These are phyloP conservation scores for Dacryopinax spathularia DNA, from an alignment of 768 basidiomycete species.

Conservation along the genomic window DNA sequence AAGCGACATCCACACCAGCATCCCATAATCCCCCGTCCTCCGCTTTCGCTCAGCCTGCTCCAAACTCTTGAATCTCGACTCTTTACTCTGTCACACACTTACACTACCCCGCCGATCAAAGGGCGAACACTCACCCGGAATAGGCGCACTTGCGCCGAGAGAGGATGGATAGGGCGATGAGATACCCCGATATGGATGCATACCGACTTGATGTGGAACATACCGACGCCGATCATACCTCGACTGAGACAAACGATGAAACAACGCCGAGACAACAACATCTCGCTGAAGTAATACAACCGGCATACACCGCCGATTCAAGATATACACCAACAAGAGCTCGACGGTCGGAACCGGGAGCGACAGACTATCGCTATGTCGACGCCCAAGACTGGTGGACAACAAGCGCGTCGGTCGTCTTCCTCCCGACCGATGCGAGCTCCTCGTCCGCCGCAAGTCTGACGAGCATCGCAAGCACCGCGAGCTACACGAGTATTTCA, in stretches of 20 bases:
- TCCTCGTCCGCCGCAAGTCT: not conserved
- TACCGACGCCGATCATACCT: not conserved
- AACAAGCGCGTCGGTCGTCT: not conserved
- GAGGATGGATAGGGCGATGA: not conserved
- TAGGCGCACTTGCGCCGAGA: not conserved
- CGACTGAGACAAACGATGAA: not conserved
- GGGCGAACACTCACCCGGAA: not conserved
- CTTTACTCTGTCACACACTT: no score
- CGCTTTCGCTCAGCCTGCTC: no score
- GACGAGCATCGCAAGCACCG: not conserved
- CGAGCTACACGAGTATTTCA: not conserved
- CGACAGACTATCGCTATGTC: no score
- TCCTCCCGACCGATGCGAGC: not conserved
- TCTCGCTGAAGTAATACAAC: no score
- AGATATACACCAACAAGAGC: no score
- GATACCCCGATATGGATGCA: conserved; percentile 1
- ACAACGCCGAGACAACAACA: not conserved
- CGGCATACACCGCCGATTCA: no score
- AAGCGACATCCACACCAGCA: no score
- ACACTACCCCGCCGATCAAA: no score
- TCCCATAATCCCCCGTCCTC: no score
- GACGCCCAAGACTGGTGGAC: conserved; percentile 2
- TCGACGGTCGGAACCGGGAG: no score
- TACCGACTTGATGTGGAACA: no score
- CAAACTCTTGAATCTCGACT: no score